Evolutionary conservation across 257 asterid genomes (phyloP), one percentile per base, ranked within the genome.

Genomic region (Parsonsia alboflavescens): DNA sequence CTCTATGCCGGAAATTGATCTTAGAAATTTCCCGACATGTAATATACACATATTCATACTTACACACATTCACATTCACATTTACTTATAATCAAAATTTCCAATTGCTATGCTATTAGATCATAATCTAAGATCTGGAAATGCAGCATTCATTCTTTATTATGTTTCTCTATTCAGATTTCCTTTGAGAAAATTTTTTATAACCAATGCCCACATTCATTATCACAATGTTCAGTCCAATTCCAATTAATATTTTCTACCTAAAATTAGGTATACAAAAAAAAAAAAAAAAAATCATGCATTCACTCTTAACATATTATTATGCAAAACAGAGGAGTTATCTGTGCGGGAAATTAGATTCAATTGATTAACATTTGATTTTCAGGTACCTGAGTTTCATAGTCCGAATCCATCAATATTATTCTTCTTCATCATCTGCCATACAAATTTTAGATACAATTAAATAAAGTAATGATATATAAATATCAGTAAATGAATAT

Each of bases 1-100:
- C 17, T 89, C 90, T 7, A 98, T 90, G 82, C 91, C 86, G 2
- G 86, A 91, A 54, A 95, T 88, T 49, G 99, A 87, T 82, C 99
- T 84, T 81, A 95, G 80, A 64, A 81, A 95, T 53, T 76, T 92
- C 33, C 98, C 97, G 44, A 87, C 97, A 96, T 91, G 85, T 22
- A 73, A 28, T n/a, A 73, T 13, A 19, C 19, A 50, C 19, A 50
- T 10, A 61, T 24, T 16, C 9, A 26, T 8, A 58, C 16, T 4
- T 4, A 59, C 21, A 24, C 39, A 59, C 7, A 12, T 21, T 2
- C 39, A 26, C 42, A 59, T 28, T 42, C 24, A 16, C 42, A 59
- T 28, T 42, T 10, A 16, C 36, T 12, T 24, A 12, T 26, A 7
- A 3, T 11, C 6, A 59, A 59, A 11, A 26, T 5, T 10, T 59